Evolutionary conservation across 441 rosid genomes (phyloP).

Genomic region (Pelargonium fulgidum): DNA sequence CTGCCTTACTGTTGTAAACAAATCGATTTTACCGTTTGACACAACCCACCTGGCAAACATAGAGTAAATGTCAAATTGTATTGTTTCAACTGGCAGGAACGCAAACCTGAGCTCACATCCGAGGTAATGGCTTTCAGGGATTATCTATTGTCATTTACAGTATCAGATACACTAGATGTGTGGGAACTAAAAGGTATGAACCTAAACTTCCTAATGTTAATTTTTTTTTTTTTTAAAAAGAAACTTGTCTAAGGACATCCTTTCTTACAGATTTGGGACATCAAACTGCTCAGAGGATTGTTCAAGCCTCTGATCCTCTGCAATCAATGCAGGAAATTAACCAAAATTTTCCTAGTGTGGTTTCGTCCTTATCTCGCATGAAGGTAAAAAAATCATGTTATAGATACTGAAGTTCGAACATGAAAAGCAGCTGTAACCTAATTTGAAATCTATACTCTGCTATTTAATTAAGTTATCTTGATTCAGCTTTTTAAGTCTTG

Average conservation of each 20-base stretch:
- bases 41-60: slow-evolving; percentile 12
- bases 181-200: slow-evolving; percentile 93
- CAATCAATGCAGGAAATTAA: slow-evolving; percentile 96
- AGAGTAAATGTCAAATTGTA: slow-evolving; percentile 18
- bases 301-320: slow-evolving; percentile 88
- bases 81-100: slow-evolving; percentile 49
- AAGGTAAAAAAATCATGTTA: slow-evolving; percentile 47
- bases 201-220: slow-evolving; percentile 9
- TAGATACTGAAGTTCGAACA: not conserved
- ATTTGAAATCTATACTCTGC: slow-evolving; percentile 5
- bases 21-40: not conserved
- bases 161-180: slow-evolving; percentile 92
- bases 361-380: slow-evolving; percentile 93
- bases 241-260: slow-evolving; percentile 20
- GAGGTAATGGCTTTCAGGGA: slow-evolving; percentile 95
- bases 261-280: slow-evolving; percentile 80
- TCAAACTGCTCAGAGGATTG: slow-evolving; percentile 97
- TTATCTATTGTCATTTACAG: slow-evolving; percentile 73
- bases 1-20: too few species aligned
- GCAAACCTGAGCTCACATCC: slow-evolving; percentile 80
- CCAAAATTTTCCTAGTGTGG: slow-evolving; percentile 93
- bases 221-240: not conserved
- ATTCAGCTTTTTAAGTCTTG: slow-evolving; percentile 11
- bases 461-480: slow-evolving; percentile 13
- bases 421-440: slow-evolving; percentile 11